phyloP scores from a whole-genome alignment of 202 grass and related monocot genomes.

The Schoenoplectus tabernaemontani region DNA sequence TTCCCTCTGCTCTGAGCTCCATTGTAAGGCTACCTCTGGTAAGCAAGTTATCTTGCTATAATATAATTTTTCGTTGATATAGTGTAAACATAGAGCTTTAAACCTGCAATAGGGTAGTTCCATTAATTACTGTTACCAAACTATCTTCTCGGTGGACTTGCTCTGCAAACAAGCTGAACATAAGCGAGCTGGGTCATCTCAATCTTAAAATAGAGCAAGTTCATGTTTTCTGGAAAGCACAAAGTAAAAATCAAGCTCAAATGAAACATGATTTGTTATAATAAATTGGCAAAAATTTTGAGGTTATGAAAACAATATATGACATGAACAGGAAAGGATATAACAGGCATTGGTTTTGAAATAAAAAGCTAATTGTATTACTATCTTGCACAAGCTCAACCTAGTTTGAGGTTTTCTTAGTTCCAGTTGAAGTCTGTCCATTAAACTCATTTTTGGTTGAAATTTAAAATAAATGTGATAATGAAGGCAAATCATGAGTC shows the following conservation, averaged over 20 bases:
- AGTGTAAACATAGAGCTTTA: not conserved
- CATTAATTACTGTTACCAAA: not conserved
- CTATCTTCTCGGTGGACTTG: not conserved
- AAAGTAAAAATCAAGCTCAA: not conserved
- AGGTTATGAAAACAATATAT: not conserved
- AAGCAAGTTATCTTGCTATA: conserved; percentile 11
- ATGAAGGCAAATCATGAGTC: not conserved
- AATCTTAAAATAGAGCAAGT: not conserved
- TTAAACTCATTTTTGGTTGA: not conserved
- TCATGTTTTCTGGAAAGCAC: not conserved
- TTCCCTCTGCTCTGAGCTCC: conserved; percentile 70
- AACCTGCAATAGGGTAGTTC: not conserved
- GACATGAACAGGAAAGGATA: not conserved
- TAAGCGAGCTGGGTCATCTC: not conserved
- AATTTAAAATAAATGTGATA: not conserved
- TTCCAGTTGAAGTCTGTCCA: not conserved
- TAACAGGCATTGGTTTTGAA: not conserved
- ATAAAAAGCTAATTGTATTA: not conserved
- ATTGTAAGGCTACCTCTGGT: conserved; percentile 45
- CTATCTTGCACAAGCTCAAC: not conserved
- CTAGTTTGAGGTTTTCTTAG: not conserved
- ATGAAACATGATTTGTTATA: not conserved
- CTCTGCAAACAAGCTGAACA: not conserved
- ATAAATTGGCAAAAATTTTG: not conserved
- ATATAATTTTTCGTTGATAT: not conserved